Evolutionary conservation across 2,329 filamentous ascomycete species (phyloP), one percentile per base, ranked within the genome.

Genomic region (Cytospora piceae): DNA sequence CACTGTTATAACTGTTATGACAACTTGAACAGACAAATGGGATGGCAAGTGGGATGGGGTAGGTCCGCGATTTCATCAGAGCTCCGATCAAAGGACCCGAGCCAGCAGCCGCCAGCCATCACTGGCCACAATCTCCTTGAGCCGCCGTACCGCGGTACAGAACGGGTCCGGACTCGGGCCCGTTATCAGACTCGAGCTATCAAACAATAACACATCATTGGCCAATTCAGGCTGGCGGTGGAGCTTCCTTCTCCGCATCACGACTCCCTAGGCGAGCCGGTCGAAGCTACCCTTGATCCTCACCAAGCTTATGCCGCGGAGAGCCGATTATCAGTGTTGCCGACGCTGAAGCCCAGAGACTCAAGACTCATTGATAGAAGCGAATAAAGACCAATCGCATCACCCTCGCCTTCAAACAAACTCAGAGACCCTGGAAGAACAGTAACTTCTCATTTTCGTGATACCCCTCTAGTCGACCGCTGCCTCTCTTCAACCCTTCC

Each of bases 221-320:
- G 63, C 11, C 63, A 65, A 65, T 65, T 65, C 39, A 31, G 49
- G 42, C 24, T 22, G 24, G 29, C 32, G 22, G 39, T 53, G 51
- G 34, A 34, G 34, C 34, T 37, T 34, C 37, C 51, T 53, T 65
- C 63, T 59, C 63, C 63, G 63, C 63, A 65, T 65, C 24, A 49
- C 59, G 22, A 22, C 46, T 54, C 53, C 42, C 42, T 46, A 22
- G 42, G 42, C 60, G 60, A 7, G 34, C 37, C 4, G 39, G 39
- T 55, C n/a, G 61, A 46, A 61, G 49, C 63, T 61, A 65, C 52
- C 63, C 56, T 51, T 65, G 63, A 42, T 60, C 52, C 49, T 61
- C 57, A 46, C 29, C 53, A 55, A 11, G n/a, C 32, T 49, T 56
- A 56, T 51, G 57, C 63, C 63, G 63, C 57, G 63, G 52, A 39